Base-by-base conservation (phyloP, 768 basidiomycete species). In the Auricularia sp. region DNA sequence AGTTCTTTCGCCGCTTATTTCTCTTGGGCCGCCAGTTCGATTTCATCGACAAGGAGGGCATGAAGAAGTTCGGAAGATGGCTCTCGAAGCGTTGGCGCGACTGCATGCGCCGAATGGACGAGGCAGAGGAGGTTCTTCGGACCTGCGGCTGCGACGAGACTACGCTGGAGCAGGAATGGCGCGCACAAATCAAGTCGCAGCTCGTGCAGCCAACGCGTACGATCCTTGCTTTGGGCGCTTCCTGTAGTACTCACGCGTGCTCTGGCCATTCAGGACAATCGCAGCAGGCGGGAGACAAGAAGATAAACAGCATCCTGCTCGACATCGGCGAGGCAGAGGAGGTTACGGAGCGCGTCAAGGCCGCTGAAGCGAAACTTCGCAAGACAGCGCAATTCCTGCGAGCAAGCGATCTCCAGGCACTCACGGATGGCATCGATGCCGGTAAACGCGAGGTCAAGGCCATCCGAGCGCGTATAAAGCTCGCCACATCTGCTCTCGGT, bases 1-100 rank as follows among this genome's bases (percentile, higher is more conserved):
- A 65, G 64, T 42, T 61, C 23, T 11, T 42, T 18, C 56, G 60
- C 34, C 59, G 64, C 6, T n/a, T 61, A 2, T 65, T 65, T 29
- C 18, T 51, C 8, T 47, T 65, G 3, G 61, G 61, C 42, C 29
- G 59, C 12, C 59, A 65, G 39, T 23, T 65, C 53, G 18, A 61
- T 39, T 47, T 60, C 34, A 10, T 61, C 36, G 43, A 7, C 16
- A 3, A 18, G 3, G 34, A 36, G 23, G 34, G 29, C 35, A 3
- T 36, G 29, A 16, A 11, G 34, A 61, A 42, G 23, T 18, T 11
- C 16, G 61, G 61, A 3, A 10, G n/a, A 18, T 61, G 61, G 61
- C 34, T 61, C 6, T 6, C 34, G 6, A 6, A 35, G 14, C 16
- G 29, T 6, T 44, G 34, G 23, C n/a, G 21, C 4, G 29, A 58